Percentiles rank a stretch among this genome's conserved stretches.
phyloP scores from a whole-genome alignment of 2,329 filamentous ascomycete genomes.

The Cladobotryum mycophilum region DNA sequence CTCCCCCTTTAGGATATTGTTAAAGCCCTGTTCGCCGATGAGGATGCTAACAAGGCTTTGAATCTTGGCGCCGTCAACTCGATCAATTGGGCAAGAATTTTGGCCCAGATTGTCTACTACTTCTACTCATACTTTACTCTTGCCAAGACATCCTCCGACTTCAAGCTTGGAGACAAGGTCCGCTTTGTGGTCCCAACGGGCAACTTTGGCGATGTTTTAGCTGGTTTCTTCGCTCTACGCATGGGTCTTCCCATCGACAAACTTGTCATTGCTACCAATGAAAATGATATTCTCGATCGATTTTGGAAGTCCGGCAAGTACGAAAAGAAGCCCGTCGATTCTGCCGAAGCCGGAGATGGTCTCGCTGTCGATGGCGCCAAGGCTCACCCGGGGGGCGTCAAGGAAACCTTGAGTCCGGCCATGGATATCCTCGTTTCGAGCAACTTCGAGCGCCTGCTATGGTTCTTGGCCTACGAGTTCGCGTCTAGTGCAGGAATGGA shows the following conservation, averaged over 20 bases:
- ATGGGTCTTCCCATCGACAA: constrained; percentile 88
- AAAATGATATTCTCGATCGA: constrained; percentile 92
- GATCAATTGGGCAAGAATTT: constrained; percentile 92
- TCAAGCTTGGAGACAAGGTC: constrained; percentile 61
- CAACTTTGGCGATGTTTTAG: constrained; percentile 93
- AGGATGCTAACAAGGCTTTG: constrained; percentile 72
- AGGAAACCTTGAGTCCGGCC: constrained; percentile 86
- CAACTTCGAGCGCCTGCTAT: constrained; percentile 93
- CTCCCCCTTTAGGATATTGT: constrained; percentile 89
- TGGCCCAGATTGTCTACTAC: constrained; percentile 97
- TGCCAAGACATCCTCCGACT: constrained; percentile 50
- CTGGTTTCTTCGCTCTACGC: constrained; percentile 83
- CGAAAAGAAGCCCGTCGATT: constrained; percentile 67
- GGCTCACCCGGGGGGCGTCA: constrained; percentile 67
- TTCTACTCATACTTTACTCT: constrained; percentile 91
- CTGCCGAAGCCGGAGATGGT: constrained; percentile 24
- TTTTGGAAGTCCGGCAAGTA: constrained; percentile 91
- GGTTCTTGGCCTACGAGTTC: constrained; percentile 80
- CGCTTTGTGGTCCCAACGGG: constrained; percentile 90
- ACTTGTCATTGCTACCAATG: constrained; percentile 89
- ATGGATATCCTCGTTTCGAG: constrained; percentile 97
- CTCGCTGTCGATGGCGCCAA: constrained; percentile 49
- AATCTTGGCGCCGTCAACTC: constrained; percentile 91
- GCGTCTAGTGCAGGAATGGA: constrained; percentile 54
- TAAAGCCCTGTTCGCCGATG: constrained; percentile 84